Percentiles rank a stretch among this genome's conserved stretches.
phyloP scores from a whole-genome alignment of 1,284 basidiomycete genomes.

The Ceratorhiza oryzae-sativae region DNA sequence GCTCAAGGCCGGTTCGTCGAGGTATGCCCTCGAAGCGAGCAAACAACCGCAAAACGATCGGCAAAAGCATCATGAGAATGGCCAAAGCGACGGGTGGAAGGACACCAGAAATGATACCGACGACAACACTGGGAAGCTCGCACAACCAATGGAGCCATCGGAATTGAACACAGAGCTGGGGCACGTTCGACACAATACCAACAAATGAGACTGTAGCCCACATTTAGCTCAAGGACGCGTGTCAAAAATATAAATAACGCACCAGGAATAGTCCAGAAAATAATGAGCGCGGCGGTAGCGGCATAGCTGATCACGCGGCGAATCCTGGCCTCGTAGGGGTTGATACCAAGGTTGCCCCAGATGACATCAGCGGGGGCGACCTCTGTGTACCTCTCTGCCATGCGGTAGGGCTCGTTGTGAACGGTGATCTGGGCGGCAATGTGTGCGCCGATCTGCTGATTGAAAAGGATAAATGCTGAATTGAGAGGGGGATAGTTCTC shows the following conservation, averaged over 20 bases:
- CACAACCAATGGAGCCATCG: constrained; percentile 73
- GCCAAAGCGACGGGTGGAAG: constrained; percentile 76
- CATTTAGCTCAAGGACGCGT: background rate
- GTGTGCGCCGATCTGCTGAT: constrained; percentile 79
- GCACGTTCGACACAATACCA: constrained; percentile 59
- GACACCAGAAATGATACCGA: constrained; percentile 73
- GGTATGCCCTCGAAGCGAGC: constrained; percentile 78
- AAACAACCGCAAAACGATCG: constrained; percentile 66
- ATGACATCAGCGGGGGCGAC: constrained; percentile 76
- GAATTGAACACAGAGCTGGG: constrained; percentile 53
- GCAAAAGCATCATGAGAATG: constrained; percentile 71
- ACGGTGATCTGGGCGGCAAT: constrained; percentile 68
- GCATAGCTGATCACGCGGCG: constrained; percentile 57
- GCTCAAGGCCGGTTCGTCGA: constrained; percentile 71
- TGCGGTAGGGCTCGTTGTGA: constrained; percentile 62
- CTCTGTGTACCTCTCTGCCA: constrained; percentile 71
- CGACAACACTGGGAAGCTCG: constrained; percentile 58
- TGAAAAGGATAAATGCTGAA: constrained; percentile 79
- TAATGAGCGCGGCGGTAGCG: constrained; percentile 64
- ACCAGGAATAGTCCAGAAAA: constrained; percentile 78
- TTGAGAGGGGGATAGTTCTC: constrained; percentile 69
- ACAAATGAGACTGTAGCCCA: constrained; percentile 69
- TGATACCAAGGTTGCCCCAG: constrained; percentile 69
- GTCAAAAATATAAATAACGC: constrained; percentile 53
- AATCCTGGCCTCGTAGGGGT: constrained; percentile 85